Percentiles rank a stretch among this genome's conserved stretches.
These are phyloP conservation scores for Podospora conica DNA, from an alignment of 495 filamentous ascomycete species.

Conservation along the genomic window DNA sequence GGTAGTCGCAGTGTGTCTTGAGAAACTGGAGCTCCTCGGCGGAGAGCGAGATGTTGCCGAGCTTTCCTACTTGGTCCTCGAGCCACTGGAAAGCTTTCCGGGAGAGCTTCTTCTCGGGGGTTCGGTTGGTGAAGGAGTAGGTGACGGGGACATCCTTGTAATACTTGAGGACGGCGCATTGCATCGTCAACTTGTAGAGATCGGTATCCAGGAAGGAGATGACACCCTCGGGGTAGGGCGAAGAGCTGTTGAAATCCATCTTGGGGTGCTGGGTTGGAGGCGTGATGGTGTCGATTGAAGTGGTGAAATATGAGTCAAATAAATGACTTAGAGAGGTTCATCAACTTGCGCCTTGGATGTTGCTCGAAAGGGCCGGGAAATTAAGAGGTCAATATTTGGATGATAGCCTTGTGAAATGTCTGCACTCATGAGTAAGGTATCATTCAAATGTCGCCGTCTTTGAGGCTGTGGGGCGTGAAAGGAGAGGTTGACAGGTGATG, in stretches of 20 bases:
- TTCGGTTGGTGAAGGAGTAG: conserved; percentile 92
- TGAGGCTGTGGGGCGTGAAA: background rate
- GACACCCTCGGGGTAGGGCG: conserved; percentile 60
- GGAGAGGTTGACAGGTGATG: background rate
- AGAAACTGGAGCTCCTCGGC: conserved; percentile 74
- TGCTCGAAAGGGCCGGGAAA: background rate
- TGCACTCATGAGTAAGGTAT: background rate
- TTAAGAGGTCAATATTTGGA: background rate
- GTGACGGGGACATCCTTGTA: conserved; percentile 80
- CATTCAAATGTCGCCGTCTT: background rate
- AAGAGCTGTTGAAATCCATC: conserved; percentile 54
- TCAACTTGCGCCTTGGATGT: background rate
- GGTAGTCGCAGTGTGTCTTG: conserved; percentile 72
- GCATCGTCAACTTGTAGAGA: conserved; percentile 98
- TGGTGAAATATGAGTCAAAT: background rate
- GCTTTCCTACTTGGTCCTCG: conserved; percentile 68
- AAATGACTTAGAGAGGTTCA: background rate
- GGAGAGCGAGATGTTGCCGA: conserved; percentile 70
- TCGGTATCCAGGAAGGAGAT: conserved; percentile 94
- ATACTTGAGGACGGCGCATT: conserved; percentile 88
- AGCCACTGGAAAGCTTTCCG: conserved; percentile 82
- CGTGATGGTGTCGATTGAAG: background rate
- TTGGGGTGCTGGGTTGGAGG: background rate
- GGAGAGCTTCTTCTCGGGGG: conserved; percentile 84
- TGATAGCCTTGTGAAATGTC: background rate